Evolutionary conservation across 2,329 filamentous ascomycete genomes (phyloP).

Genomic region (Helotiales sp.): DNA sequence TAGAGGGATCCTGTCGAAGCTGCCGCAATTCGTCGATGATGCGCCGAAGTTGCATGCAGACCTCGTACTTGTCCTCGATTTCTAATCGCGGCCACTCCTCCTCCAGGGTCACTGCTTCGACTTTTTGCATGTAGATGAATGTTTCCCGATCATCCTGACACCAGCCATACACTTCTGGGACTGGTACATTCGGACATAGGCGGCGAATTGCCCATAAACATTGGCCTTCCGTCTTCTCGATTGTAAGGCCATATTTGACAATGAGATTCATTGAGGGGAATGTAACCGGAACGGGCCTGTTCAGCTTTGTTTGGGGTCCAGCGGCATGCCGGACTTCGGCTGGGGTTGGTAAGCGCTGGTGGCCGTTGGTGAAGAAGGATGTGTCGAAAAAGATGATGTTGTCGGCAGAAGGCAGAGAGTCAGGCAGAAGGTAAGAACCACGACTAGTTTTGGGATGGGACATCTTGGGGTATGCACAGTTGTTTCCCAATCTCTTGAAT

Average conservation of each 20-base stretch:
- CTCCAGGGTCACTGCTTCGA: slow-evolving; percentile 5
- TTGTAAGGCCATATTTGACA: slow-evolving; percentile 5
- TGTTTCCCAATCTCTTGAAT: background rate
- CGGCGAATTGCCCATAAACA: slow-evolving; percentile 7
- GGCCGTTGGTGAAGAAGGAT: slow-evolving; percentile 5
- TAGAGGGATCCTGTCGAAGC: slow-evolving; percentile 4
- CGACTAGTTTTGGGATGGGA: background rate
- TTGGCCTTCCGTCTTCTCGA: slow-evolving; percentile 4
- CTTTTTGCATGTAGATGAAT: slow-evolving; percentile 13
- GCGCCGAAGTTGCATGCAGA: background rate
- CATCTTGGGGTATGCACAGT: background rate
- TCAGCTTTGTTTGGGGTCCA: background rate
- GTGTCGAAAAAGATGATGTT: slow-evolving; percentile 4
- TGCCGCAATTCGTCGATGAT: slow-evolving; percentile 4
- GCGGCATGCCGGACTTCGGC: slow-evolving; percentile 3
- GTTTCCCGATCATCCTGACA: slow-evolving; percentile 4
- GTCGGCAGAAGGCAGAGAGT: background rate
- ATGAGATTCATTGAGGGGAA: slow-evolving; percentile 5
- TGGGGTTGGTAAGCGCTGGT: slow-evolving; percentile 5
- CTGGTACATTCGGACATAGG: slow-evolving; percentile 3
- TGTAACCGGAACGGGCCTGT: background rate
- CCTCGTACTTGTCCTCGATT: slow-evolving; percentile 1
- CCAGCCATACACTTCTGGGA: slow-evolving; percentile 15
- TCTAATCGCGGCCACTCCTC: slow-evolving; percentile 3
- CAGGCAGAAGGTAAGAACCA: slow-evolving; percentile 3